Base-by-base conservation (phyloP, 495 filamentous ascomycete genomes). In the Talaromyces proteolyticus region DNA sequence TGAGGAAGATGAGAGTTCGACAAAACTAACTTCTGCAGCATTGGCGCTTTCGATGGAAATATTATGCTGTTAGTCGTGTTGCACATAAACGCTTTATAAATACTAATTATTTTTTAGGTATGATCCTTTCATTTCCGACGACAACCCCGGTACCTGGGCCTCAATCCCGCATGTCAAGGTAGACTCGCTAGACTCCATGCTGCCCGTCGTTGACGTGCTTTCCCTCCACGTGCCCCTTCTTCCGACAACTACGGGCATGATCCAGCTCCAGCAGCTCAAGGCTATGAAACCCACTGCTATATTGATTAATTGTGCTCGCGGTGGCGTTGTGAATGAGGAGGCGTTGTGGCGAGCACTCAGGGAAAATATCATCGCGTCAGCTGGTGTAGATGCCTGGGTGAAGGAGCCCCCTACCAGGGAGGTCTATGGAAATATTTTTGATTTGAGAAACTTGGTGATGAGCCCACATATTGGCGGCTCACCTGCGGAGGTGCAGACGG, bases 301-400 rank as follows among this genome's bases (percentile, higher is more conserved):
- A 4, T 14, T 85, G 10, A 56, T 82, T 44, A 82, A 85, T 54
- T 70, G 81, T 20, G 72, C 76, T 5, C 72, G 81, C 1, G 79
- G 79, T 4, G 79, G 79, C 0, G 73, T 80, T 39, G 72, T 83
- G 2, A 68, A 81, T 41, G 79, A 85, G 59, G 55, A 53, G 2
- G 76, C 73, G 1, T 57, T 82, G 0, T 66, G 76, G 6, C 48
- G 62, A 16, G 79, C 78, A 18, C 55, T 82, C 18, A 61, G 57
- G 42, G 58, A 70, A n/a, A 57, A 62, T 19, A 61, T 54, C 48
- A 79, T 83, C 23, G 69, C 67, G 0, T 79, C 77, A 0, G 74
- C 75, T 10, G 77, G 68, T 2, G 75, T 72, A 1, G 81, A 85
- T 59, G 79, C 82, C 18, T 41, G 38, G 38, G 38, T 41, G 7